Base-by-base conservation (phyloP, 495 filamentous ascomycete species). In the Xylaria intraflava region DNA sequence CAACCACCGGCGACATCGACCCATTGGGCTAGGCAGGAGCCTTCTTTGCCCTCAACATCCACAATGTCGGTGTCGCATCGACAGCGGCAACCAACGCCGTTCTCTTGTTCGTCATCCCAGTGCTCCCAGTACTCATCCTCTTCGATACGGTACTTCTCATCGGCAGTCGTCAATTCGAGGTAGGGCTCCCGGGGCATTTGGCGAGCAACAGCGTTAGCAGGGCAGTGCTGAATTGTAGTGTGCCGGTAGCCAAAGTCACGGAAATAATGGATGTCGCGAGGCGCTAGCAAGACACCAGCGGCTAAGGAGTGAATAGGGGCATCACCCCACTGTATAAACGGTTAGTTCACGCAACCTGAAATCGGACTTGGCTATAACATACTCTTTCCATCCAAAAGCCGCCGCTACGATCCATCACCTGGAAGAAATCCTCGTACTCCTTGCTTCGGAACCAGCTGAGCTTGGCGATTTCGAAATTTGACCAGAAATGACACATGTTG, bases 401-500 rank as follows among this genome's bases (percentile, higher is more conserved):
- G 51, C 93, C 93, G 67, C 90, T 95, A 51, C 84, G 83, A 65
- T 99, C 93, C 93, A 99, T 96, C 87, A 95, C 95, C 61, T 96
- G 79, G 75, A 99, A 99, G 74, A 99, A 97, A 43, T 96, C 93
- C 66, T 94, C 88, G 67, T 99, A 99, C 61, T 85, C 84, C 70
- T 95, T 89, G 74, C 90, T 95, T 59, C 93, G 82, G 81, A 96
- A 96, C 78, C 89, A 99, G 74, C 88, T 86, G 48, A 99, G 78
- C 49, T 85, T 83, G 17, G 93, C 93, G 72, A 99, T 99, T 72
- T 99, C 93, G 53, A 99, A 99, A 68, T 99, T 99, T 76, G 89
- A 95, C 93, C 93, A 99, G 78, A 97, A 99, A 77, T 99, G 93
- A 72, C 93, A 99, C 93, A 99, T 99, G 76, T 99, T 99, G 75